Percentiles rank a stretch among this genome's conserved stretches.
phyloP scores from a whole-genome alignment of 1,139 yeast genomes.

The Debaryomyces udenii region DNA sequence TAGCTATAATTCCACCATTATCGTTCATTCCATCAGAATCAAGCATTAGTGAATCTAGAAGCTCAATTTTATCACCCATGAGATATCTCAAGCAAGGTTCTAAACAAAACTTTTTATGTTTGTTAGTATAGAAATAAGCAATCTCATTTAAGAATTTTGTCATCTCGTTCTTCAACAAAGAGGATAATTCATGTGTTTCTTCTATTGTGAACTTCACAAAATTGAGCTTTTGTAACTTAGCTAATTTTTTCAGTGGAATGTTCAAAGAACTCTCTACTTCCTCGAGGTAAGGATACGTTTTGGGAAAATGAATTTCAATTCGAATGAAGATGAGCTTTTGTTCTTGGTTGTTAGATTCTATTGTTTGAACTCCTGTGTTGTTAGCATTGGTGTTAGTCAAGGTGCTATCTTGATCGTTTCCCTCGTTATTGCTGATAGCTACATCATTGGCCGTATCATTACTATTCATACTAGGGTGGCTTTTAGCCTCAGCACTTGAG shows the following conservation, averaged over 20 bases:
- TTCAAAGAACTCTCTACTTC: conserved; percentile 38
- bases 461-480: background rate
- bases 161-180: conserved; percentile 53
- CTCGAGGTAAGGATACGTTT: conserved; percentile 64
- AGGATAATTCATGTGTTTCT: conserved; percentile 69
- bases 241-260: conserved; percentile 23
- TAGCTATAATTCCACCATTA: conserved; percentile 21
- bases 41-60: conserved; percentile 40
- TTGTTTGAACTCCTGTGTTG: conserved; percentile 12
- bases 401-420: conserved; percentile 8
- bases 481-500: conserved; percentile 4
- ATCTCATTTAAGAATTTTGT: conserved; percentile 55
- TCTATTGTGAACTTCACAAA: conserved; percentile 62
- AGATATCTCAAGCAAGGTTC: conserved; percentile 79
- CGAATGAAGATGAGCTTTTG: conserved; percentile 71
- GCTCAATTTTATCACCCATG: conserved; percentile 76
- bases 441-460: conserved; percentile 5
- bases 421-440: conserved; percentile 1
- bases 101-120: conserved; percentile 64
- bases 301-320: conserved; percentile 68
- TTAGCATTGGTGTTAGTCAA: conserved; percentile 9
- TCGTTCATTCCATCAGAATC: conserved; percentile 25
- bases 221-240: conserved; percentile 27
- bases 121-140: conserved; percentile 56
- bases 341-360: conserved; percentile 25